These are phyloP conservation scores for Ophiostoma pallidulum DNA, from an alignment of 2,329 filamentous ascomycete species.

Conservation along the genomic window DNA sequence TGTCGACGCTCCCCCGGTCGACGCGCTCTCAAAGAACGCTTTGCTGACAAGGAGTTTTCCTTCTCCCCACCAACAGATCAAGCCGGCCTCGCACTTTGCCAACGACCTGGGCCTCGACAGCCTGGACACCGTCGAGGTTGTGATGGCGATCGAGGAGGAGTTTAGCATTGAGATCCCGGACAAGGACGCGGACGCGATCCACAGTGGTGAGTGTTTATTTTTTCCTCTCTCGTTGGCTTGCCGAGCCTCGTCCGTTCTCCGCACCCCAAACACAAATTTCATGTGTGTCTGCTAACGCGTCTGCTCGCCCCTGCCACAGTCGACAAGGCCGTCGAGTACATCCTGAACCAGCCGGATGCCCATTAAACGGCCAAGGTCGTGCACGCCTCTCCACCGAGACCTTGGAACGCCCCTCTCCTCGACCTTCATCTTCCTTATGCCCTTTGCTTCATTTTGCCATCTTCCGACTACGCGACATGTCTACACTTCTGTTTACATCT, in stretches of 20 bases:
- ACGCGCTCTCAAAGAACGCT: too few species aligned
- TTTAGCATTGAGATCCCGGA: slow-evolving; percentile 94
- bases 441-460: too few species aligned
- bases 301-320: slow-evolving; percentile 42
- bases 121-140: slow-evolving; percentile 97
- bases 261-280: too few species aligned
- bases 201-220: slow-evolving; percentile 64
- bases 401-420: too few species aligned
- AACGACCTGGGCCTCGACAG: slow-evolving; percentile 97
- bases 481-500: not conserved
- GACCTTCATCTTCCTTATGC: too few species aligned
- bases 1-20: slow-evolving; percentile 9
- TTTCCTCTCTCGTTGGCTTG: not conserved
- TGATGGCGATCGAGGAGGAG: slow-evolving; percentile 98
- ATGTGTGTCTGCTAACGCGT: not conserved
- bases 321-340: slow-evolving; percentile 91
- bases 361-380: too few species aligned
- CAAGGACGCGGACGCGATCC: slow-evolving; percentile 90
- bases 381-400: too few species aligned
- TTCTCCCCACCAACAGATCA: too few species aligned
- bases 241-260: not conserved
- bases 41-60: too few species aligned
- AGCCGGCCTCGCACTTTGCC: slow-evolving; percentile 75
- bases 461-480: too few species aligned
- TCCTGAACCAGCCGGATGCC: slow-evolving; percentile 85